These are phyloP conservation scores for Aspergillus persii DNA, from an alignment of 2,329 filamentous ascomycete genomes.

Conservation along the genomic window DNA sequence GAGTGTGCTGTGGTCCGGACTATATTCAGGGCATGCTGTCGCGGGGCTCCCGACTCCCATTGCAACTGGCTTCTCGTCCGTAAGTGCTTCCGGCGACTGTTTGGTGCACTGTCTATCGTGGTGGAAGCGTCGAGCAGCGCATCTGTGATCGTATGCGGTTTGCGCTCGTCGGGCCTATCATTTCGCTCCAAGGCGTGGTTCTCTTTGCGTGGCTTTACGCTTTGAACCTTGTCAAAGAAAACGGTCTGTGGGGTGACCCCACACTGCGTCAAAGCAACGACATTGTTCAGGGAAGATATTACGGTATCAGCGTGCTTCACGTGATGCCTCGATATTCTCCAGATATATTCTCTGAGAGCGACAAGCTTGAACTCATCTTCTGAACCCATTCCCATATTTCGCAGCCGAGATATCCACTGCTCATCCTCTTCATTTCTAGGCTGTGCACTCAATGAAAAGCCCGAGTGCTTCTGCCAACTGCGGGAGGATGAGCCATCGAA, in stretches of 20 bases:
- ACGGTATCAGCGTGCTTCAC: constrained; percentile 48
- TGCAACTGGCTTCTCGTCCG: constrained; percentile 42
- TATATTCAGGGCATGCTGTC: constrained; percentile 21
- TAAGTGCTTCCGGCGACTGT: constrained; percentile 45
- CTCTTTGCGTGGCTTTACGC: constrained; percentile 43
- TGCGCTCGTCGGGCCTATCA: constrained; percentile 37
- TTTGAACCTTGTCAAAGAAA: constrained; percentile 77
- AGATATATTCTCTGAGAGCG: constrained; percentile 84
- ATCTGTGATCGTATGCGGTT: constrained; percentile 78
- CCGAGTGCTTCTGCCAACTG: constrained; percentile 49
- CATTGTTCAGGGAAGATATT: constrained; percentile 58
- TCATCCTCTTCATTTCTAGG: constrained; percentile 89
- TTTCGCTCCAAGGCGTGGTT: constrained; percentile 18
- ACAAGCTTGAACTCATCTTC: constrained; percentile 92
- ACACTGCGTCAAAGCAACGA: constrained; percentile 72
- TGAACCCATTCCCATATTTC: constrained; percentile 73
- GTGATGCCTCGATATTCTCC: constrained; percentile 74
- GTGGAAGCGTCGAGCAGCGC: constrained; percentile 89
- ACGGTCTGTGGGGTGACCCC: constrained; percentile 83
- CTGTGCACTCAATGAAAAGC: constrained; percentile 56
- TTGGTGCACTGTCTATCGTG: constrained; percentile 68
- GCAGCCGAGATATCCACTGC: constrained; percentile 80
- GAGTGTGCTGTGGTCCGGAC: constrained; percentile 26
- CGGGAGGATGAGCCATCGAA: constrained; percentile 56
- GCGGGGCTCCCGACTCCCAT: constrained; percentile 16